Evolutionary conservation across 1,284 basidiomycete genomes (phyloP).

Genomic region (Microbotryum scabiosae): DNA sequence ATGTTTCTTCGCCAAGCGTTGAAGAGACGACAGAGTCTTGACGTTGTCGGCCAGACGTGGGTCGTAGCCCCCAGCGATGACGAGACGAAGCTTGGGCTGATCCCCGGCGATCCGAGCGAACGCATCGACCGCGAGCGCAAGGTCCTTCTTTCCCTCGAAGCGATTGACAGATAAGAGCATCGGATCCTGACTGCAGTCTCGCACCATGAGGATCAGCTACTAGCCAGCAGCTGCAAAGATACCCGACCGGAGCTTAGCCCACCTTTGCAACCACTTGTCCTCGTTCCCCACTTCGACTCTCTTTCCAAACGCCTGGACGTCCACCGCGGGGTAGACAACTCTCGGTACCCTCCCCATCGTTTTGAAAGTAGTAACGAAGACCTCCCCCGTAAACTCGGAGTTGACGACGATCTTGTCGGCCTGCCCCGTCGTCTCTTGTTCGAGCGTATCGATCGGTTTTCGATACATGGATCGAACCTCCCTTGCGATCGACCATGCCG

Average conservation of each 20-base stretch:
- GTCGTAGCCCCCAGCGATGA: constrained; percentile 67
- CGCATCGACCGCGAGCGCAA: constrained; percentile 66
- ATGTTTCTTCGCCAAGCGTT: constrained; percentile 49
- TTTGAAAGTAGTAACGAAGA: constrained; percentile 69
- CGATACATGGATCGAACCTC: constrained; percentile 61
- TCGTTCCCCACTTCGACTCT: constrained; percentile 1
- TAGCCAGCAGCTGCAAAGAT: background rate
- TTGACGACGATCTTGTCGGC: constrained; percentile 87
- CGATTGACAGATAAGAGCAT: constrained; percentile 86
- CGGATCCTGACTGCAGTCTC: constrained; percentile 52
- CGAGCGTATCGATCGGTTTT: constrained; percentile 78
- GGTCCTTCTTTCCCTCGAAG: constrained; percentile 94
- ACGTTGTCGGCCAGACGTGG: constrained; percentile 61
- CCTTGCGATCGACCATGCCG: background rate
- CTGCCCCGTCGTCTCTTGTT: constrained; percentile 86
- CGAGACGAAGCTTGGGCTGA: constrained; percentile 48
- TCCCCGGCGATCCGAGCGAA: constrained; percentile 48
- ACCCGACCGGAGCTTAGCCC: background rate
- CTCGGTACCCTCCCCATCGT: constrained; percentile 56
- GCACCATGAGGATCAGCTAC: background rate
- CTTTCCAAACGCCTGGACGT: constrained; percentile 12
- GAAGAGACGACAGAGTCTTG: constrained; percentile 53
- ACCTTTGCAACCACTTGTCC: constrained; percentile 24
- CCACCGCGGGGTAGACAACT: constrained; percentile 65
- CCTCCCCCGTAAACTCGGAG: constrained; percentile 74